These are phyloP conservation scores for Abortiporus biennis DNA, from an alignment of 1,284 basidiomycete species.

Conservation along the genomic window DNA sequence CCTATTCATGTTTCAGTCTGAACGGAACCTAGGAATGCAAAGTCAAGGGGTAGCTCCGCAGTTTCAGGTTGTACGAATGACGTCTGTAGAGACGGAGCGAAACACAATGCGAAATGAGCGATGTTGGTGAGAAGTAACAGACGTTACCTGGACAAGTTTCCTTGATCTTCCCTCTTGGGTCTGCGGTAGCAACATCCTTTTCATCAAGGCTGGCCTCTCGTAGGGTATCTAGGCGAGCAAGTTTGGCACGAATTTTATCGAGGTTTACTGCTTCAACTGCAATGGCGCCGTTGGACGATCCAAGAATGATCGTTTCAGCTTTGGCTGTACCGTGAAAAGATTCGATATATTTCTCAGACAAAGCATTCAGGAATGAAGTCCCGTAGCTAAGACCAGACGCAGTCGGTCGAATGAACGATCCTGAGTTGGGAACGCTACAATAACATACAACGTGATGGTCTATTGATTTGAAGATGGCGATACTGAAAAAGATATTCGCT, in stretches of 20 bases:
- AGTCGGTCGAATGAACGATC: slow-evolving; percentile 71
- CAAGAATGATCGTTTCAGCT: slow-evolving; percentile 63
- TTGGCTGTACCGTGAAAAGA: slow-evolving; percentile 40
- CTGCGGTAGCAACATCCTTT: slow-evolving; percentile 53
- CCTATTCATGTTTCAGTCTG: too few species aligned
- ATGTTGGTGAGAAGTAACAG: slow-evolving; percentile 1
- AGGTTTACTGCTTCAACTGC: slow-evolving; percentile 84
- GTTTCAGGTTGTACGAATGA: too few species aligned
- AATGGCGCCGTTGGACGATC: slow-evolving; percentile 78
- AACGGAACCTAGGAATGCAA: too few species aligned
- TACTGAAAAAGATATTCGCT: slow-evolving; percentile 8
- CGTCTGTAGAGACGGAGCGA: too few species aligned
- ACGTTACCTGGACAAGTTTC: slow-evolving; percentile 63
- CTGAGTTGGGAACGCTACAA: slow-evolving; percentile 48
- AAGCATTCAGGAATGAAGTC: slow-evolving; percentile 67
- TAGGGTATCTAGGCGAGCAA: slow-evolving; percentile 63
- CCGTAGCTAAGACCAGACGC: slow-evolving; percentile 53
- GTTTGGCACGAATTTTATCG: slow-evolving; percentile 68
- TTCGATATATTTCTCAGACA: slow-evolving; percentile 75
- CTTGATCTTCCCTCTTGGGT: slow-evolving; percentile 47
- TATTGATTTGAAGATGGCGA: slow-evolving; percentile 9
- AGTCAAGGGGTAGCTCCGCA: too few species aligned
- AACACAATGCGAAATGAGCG: too few species aligned
- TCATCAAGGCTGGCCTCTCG: slow-evolving; percentile 77
- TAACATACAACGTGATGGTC: too few species aligned